Base-by-base conservation (phyloP, 2,329 filamentous ascomycete species). In the Stachybotrys chlorohalonatus region DNA sequence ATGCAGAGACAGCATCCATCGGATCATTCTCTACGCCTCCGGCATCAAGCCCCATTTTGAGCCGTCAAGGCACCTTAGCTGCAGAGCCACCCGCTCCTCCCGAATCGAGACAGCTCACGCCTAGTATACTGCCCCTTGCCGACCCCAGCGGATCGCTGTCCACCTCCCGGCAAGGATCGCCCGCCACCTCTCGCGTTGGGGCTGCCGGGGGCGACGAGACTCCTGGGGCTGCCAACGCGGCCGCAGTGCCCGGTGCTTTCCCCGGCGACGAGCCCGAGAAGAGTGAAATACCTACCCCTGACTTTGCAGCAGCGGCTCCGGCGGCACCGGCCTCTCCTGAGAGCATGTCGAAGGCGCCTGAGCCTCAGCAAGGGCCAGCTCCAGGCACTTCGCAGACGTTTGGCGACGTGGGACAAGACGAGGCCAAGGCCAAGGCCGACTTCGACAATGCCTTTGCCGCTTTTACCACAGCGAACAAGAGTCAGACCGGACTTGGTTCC, bases 401-500 rank as follows among this genome's bases (percentile, higher is more conserved):
- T 56, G 71, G 70, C 6, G 72, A 73, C 31, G 68, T 78, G 57
- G 78, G 81, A 54, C 73, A 81, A 57, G 78, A 82, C 54, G 73
- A 81, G 55, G 75, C 75, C 53, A 84, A 83, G 69, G 82, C 84
- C 47, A 90, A 90, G 72, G 85, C 89, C 52, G 90, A 94, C 62
- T 94, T 95, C 61, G 90, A 95, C 65, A 85, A 86, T 57, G 90
- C 90, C 1, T 95, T 95, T 74, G 88, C 87, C 48, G 86, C 85
- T 55, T 93, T 94, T 62, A 76, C 77, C 53, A 77, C 73, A 51
- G 72, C 76, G 51, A 78, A 77, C 62, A 81, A 80, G 63, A 70
- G 67, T 52, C 76, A 75, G 57, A 58, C 65, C 16, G 15, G 15
- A 7, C 69, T 71, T 16, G 74, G 75, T 13, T 65, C 69, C n/a